These are phyloP conservation scores for Leishmania martiniquensis DNA, from an alignment of 208 protist species.

Conservation along the genomic window DNA sequence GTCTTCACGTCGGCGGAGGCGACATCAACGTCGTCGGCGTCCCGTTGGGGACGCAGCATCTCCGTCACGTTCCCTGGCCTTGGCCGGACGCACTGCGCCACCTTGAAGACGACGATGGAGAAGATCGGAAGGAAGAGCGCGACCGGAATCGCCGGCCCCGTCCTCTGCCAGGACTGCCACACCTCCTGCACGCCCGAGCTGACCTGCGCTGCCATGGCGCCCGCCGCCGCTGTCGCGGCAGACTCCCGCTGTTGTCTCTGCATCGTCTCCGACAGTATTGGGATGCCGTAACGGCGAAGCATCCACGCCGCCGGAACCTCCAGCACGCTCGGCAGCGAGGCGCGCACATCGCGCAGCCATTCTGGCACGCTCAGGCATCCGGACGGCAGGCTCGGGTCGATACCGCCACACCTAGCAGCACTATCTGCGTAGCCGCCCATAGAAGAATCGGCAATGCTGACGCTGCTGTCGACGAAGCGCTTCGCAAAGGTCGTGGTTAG, in stretches of 20 bases:
- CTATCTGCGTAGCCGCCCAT: neutral
- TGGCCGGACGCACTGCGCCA: conserved; percentile 29
- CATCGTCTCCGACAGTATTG: conserved; percentile 67
- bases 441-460: neutral
- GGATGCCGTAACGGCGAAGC: conserved; percentile 54
- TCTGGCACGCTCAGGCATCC: conserved; percentile 58
- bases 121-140: conserved; percentile 77
- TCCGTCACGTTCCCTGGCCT: conserved; percentile 15
- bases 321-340: conserved; percentile 57
- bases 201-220: conserved; percentile 12
- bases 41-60: conserved; percentile 24
- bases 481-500: conserved; percentile 19
- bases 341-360: conserved; percentile 69
- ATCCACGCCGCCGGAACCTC: conserved; percentile 55
- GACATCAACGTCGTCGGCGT: conserved; percentile 12
- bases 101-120: conserved; percentile 49
- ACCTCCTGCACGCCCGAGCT: conserved; percentile 29
- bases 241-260: conserved; percentile 20
- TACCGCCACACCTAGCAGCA: neutral
- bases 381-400: conserved; percentile 21
- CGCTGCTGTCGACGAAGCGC: conserved; percentile 11
- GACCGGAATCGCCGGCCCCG: conserved; percentile 63
- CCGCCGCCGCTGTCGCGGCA: conserved; percentile 17
- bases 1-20: conserved; percentile 17
- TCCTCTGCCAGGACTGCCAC: conserved; percentile 40